Evolutionary conservation across 2,329 filamentous ascomycete species (phyloP).

Genomic region (Arthrobotrys conoides): DNA sequence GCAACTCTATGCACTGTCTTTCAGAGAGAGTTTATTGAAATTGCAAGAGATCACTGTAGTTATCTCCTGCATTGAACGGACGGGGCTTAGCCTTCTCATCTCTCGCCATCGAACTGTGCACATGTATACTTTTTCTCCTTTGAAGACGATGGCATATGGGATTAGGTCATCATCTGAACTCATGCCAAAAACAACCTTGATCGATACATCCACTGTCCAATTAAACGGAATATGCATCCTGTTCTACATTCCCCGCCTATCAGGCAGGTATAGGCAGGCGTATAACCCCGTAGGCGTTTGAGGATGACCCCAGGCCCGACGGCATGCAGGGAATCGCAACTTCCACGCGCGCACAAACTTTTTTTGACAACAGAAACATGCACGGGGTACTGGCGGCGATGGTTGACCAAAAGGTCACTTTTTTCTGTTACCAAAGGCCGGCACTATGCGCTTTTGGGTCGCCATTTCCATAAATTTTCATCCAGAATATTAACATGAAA

Average conservation of each 20-base stretch:
- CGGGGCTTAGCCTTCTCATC: slow-evolving; percentile 56
- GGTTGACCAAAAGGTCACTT: not conserved
- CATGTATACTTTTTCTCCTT: slow-evolving; percentile 28
- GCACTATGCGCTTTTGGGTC: slow-evolving; percentile 5
- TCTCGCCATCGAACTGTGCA: slow-evolving; percentile 31
- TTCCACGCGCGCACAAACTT: slow-evolving; percentile 26
- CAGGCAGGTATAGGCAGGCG: slow-evolving; percentile 57
- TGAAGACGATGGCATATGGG: slow-evolving; percentile 27
- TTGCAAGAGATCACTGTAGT: slow-evolving; percentile 44
- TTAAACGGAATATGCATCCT: slow-evolving; percentile 44
- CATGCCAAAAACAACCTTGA: slow-evolving; percentile 37
- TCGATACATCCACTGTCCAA: slow-evolving; percentile 37
- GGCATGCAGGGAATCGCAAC: slow-evolving; percentile 41
- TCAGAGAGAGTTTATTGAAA: slow-evolving; percentile 46
- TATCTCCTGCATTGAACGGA: slow-evolving; percentile 56
- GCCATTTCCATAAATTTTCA: not conserved
- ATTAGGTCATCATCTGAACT: slow-evolving; percentile 38
- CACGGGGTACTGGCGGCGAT: slow-evolving; percentile 21
- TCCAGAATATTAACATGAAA: slow-evolving; percentile 11
- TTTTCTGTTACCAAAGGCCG: not conserved
- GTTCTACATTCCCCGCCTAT: slow-evolving; percentile 48
- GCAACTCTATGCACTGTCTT: slow-evolving; percentile 28
- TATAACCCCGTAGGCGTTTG: slow-evolving; percentile 56
- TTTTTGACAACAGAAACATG: slow-evolving; percentile 18
- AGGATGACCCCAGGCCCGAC: slow-evolving; percentile 48